These are phyloP conservation scores for Cordyceps javanica DNA, from an alignment of 2,329 filamentous ascomycete genomes.

Conservation along the genomic window DNA sequence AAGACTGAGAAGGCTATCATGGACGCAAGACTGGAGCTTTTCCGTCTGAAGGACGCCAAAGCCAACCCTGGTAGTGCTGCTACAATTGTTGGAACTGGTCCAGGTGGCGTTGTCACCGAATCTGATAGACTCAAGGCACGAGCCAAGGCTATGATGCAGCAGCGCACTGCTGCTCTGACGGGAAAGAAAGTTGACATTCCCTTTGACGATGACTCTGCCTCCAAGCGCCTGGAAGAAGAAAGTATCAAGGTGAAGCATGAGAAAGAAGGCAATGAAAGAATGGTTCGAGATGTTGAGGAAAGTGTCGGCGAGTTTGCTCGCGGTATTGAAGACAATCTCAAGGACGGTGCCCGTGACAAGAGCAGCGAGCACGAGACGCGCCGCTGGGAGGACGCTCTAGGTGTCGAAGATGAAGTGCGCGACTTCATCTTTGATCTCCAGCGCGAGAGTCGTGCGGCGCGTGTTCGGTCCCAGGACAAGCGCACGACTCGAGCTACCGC, in stretches of 20 bases:
- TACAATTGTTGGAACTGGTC: slow-evolving; percentile 84
- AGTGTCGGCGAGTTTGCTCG: slow-evolving; percentile 84
- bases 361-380: slow-evolving; percentile 84
- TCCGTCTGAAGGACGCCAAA: slow-evolving; percentile 89
- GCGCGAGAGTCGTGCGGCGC: slow-evolving; percentile 71
- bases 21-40: slow-evolving; percentile 85
- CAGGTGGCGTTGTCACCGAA: slow-evolving; percentile 84
- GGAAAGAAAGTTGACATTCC: slow-evolving; percentile 68
- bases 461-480: slow-evolving; percentile 56
- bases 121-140: slow-evolving; percentile 90
- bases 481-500: slow-evolving; percentile 38
- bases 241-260: slow-evolving; percentile 74
- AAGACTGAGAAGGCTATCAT: slow-evolving; percentile 88
- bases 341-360: slow-evolving; percentile 69
- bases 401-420: slow-evolving; percentile 92
- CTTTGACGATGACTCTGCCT: slow-evolving; percentile 70
- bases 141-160: slow-evolving; percentile 98
- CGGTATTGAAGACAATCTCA: slow-evolving; percentile 79
- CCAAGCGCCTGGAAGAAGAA: slow-evolving; percentile 84
- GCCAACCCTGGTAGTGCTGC: slow-evolving; percentile 76
- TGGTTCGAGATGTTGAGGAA: slow-evolving; percentile 95
- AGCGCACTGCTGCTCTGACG: slow-evolving; percentile 84
- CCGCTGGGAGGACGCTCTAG: slow-evolving; percentile 91
- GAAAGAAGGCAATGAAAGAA: slow-evolving; percentile 88
- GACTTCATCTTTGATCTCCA: slow-evolving; percentile 98